Base-by-base conservation (phyloP, 2,329 filamentous ascomycete genomes). In the Fusarium sp. region DNA sequence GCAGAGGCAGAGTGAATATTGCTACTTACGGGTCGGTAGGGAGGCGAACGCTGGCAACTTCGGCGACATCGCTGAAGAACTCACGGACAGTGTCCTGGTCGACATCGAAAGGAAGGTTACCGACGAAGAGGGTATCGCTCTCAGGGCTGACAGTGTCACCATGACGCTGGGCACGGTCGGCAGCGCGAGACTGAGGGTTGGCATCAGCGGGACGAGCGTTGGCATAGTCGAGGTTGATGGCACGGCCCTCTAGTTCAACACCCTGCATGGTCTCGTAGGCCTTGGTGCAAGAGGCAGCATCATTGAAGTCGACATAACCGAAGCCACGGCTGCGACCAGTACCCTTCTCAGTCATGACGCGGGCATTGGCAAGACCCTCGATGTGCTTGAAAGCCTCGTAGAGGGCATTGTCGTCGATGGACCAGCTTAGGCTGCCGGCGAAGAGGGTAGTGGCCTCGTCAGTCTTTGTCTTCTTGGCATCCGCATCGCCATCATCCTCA, bases 401-500 rank as follows among this genome's bases (percentile, higher is more conserved):
- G 74, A 98, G 91, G 85, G 90, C 90, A 74, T 95, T 91, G 83
- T 98, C 95, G 78, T 97, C 94, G 60, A 98, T 87, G 81, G 92
- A 94, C 95, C 95, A 98, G 84, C 93, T 94, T 74, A 98, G 88
- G 87, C 94, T 96, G 77, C 95, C 95, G 75, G 95, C 91, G 83
- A 97, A 98, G 61, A 98, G 91, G 79, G 95, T 97, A 42, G 80
- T 78, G 41, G 82, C 72, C 44, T 70, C 83, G 64, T 91, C 89
- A 41, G 87, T 88, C 88, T 93, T 93, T 81, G 85, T 84, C 87
- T 93, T 93, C 89, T 94, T 94, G 69, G 87, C 84, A 41, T 88
- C 83, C 60, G 73, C 65, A 38, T 84, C 82, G 65, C 86, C 85
- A 62, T 84, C 81, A 51, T 88, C 85, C 75, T 87, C 86, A 64